Evolutionary conservation across 73 alveolate species (phyloP).

Genomic region (Effrenium voratum): DNA sequence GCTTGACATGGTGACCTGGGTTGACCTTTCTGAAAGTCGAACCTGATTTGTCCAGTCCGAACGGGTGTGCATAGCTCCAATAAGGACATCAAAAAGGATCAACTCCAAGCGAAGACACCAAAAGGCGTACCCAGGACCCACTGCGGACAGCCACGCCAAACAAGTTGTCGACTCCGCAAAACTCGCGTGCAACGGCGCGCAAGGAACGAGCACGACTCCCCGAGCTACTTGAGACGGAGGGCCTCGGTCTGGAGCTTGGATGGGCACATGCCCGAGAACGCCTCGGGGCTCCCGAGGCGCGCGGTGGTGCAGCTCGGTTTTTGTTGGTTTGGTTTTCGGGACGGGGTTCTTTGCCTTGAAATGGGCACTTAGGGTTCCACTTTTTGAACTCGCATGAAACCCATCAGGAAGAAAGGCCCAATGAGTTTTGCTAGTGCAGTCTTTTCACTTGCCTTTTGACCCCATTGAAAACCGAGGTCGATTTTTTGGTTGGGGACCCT

Average conservation of each 20-base stretch:
- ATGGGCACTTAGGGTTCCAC: no score
- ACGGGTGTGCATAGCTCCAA: not conserved
- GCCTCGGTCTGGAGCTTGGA: slow-evolving; percentile 58
- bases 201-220: not conserved
- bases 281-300: not conserved
- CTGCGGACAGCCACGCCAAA: not conserved
- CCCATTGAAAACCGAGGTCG: no score
- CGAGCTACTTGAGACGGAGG: not conserved
- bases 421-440: no score
- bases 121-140: not conserved
- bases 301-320: not conserved
- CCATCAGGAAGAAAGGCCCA: no score
- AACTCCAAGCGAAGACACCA: not conserved
- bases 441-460: no score
- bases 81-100: not conserved
- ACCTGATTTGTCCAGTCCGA: no score
- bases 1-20: no score
- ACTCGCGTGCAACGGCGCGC: not conserved
- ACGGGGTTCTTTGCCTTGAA: no score
- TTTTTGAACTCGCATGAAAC: no score
- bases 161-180: not conserved
- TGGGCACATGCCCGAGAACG: slow-evolving; percentile 73
- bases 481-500: no score
- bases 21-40: no score
- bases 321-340: not conserved